Evolutionary conservation across 768 basidiomycete species (phyloP).

Genomic region (Rhodotorula sphaerocarpa): DNA sequence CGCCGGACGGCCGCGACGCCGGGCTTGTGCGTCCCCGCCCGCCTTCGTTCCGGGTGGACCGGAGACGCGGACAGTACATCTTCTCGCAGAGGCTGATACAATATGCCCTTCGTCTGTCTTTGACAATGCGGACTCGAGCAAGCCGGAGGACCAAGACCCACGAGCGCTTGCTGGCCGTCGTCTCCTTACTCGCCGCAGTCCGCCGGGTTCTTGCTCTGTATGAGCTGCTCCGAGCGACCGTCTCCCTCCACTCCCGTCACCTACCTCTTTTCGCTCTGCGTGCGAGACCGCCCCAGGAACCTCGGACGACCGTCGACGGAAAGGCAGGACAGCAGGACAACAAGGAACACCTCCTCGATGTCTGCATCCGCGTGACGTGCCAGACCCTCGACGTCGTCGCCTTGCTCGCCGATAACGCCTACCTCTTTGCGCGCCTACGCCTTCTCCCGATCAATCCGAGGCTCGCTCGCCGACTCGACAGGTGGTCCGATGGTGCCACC

Average conservation of each 20-base stretch:
- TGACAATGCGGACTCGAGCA: not conserved
- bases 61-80: not conserved
- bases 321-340: not conserved
- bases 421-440: slow-evolving; percentile 7
- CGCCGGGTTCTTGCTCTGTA: not conserved
- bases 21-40: not conserved
- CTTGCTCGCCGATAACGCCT: slow-evolving; percentile 5
- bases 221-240: not conserved
- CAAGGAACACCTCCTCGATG: not conserved
- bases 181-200: slow-evolving; percentile 2
- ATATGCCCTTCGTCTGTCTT: slow-evolving; percentile 3
- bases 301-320: no score
- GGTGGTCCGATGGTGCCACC: not conserved
- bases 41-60: not conserved
- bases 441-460: not conserved
- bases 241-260: no score
- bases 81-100: slow-evolving; percentile 9
- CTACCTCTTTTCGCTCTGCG: no score
- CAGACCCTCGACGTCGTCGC: not conserved
- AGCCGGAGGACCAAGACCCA: not conserved
- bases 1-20: not conserved
- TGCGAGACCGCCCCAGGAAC: no score
- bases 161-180: slow-evolving; percentile 10
- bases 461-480: not conserved
- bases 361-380: not conserved